These are phyloP conservation scores for Colletotrichum simmondsii DNA, from an alignment of 2,329 filamentous ascomycete species.

Conservation along the genomic window DNA sequence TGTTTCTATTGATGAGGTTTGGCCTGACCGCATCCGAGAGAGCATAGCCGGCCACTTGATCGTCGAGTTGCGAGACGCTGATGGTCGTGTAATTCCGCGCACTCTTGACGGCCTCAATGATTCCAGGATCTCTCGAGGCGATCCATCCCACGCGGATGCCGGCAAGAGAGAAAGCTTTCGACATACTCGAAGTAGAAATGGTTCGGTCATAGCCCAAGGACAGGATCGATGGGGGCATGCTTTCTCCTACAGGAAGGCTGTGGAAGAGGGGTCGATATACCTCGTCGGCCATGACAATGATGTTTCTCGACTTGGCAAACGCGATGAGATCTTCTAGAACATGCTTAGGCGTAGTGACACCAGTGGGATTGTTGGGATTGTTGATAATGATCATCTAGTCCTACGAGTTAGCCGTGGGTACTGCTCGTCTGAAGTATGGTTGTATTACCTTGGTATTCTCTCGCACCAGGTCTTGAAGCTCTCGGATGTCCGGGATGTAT, in stretches of 20 bases:
- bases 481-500: conserved; percentile 73
- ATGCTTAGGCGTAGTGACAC: conserved; percentile 72
- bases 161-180: conserved; percentile 85
- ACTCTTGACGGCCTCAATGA: conserved; percentile 72
- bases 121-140: conserved; percentile 68
- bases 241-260: conserved; percentile 58
- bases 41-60: conserved; percentile 80
- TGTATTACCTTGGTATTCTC: conserved; percentile 74
- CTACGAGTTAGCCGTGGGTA: neutral
- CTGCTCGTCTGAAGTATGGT: neutral
- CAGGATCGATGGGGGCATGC: conserved; percentile 72
- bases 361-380: conserved; percentile 88
- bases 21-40: conserved; percentile 61
- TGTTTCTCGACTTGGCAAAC: conserved; percentile 69
- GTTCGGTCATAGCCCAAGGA: conserved; percentile 77
- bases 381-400: conserved; percentile 63
- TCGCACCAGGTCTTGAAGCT: conserved; percentile 72
- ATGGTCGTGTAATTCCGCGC: conserved; percentile 88
- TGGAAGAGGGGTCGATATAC: conserved; percentile 89
- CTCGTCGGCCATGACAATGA: conserved; percentile 80
- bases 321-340: conserved; percentile 71
- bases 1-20: conserved; percentile 65
- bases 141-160: conserved; percentile 88
- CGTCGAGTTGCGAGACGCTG: conserved; percentile 83
- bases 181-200: conserved; percentile 86